Percentiles rank a stretch among this genome's conserved stretches.
Conservation (phyloP, 140 eudicot species). For the Senecio squalidus region DNA sequence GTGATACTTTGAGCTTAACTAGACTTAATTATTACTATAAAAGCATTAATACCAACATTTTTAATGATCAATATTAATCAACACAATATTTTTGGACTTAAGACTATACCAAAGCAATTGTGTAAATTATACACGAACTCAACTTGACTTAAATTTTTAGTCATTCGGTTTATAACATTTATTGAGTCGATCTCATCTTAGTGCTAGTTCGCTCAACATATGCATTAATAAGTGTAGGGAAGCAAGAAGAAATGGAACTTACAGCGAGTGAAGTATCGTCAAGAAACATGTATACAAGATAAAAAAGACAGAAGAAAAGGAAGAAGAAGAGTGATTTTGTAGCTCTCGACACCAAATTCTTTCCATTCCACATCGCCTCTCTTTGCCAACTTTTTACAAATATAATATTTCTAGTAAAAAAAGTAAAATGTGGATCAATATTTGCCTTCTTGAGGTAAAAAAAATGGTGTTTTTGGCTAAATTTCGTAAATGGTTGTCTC, state of each 20-base stretch:
- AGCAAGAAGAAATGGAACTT: conserved; percentile 4
- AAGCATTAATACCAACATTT: too few relatives aligned
- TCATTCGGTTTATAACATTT: too few relatives aligned
- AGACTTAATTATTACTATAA: too few relatives aligned
- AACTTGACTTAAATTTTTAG: too few relatives aligned
- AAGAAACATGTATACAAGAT: conserved; percentile 6
- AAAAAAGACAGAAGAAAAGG: neutral
- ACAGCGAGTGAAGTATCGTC: conserved; percentile 10
- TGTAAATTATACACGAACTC: too few relatives aligned
- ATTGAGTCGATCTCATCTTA: too few relatives aligned
- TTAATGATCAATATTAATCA: too few relatives aligned
- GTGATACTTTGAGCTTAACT: too few relatives aligned
- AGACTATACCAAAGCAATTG: too few relatives aligned
- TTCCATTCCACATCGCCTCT: conserved; percentile 1
- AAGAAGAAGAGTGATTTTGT: neutral
- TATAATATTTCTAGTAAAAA: neutral
- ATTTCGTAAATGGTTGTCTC: too few relatives aligned
- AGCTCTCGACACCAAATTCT: conserved; percentile 7
- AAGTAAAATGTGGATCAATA: neutral
- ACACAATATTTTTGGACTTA: too few relatives aligned
- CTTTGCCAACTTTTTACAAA: neutral
- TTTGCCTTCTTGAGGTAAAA: neutral
- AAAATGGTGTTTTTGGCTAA: neutral
- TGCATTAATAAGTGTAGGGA: neutral
- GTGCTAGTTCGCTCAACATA: neutral